These are phyloP conservation scores for Priceomyces melissophilus DNA, from an alignment of 805 yeast species.

Conservation along the genomic window DNA sequence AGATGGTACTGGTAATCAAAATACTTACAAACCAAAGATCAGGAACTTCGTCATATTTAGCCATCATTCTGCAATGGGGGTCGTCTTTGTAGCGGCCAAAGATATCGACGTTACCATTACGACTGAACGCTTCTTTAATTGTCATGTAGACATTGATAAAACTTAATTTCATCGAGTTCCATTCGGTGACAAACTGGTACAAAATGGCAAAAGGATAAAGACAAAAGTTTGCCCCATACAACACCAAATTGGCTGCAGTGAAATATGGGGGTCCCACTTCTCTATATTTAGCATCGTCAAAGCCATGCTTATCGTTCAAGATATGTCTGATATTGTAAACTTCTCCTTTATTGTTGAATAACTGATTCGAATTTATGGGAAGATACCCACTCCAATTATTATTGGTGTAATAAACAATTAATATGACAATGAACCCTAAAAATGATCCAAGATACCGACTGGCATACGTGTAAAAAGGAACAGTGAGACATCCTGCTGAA, in stretches of 20 bases:
- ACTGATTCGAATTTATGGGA: conserved; percentile 49
- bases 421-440: conserved; percentile 29
- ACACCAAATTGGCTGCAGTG: conserved; percentile 57
- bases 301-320: conserved; percentile 37
- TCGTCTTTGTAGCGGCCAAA: conserved; percentile 38
- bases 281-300: conserved; percentile 47
- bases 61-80: conserved; percentile 57
- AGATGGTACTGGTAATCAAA: conserved; percentile 42
- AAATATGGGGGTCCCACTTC: conserved; percentile 65
- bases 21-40: conserved; percentile 62
- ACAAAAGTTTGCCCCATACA: conserved; percentile 56
- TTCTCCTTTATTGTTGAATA: conserved; percentile 52
- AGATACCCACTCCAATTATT: conserved; percentile 48
- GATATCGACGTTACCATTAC: conserved; percentile 9
- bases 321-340: conserved; percentile 46
- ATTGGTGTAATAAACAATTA: conserved; percentile 43
- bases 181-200: conserved; percentile 45
- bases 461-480: conserved; percentile 42
- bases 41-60: conserved; percentile 64
- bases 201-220: conserved; percentile 54
- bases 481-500: conserved; percentile 35
- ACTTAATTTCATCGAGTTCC: conserved; percentile 39
- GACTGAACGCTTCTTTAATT: conserved; percentile 23
- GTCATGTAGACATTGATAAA: conserved; percentile 32
- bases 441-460: conserved; percentile 37